Conservation (phyloP, 2,329 filamentous ascomycete species). For the Thielaviopsis populi region DNA sequence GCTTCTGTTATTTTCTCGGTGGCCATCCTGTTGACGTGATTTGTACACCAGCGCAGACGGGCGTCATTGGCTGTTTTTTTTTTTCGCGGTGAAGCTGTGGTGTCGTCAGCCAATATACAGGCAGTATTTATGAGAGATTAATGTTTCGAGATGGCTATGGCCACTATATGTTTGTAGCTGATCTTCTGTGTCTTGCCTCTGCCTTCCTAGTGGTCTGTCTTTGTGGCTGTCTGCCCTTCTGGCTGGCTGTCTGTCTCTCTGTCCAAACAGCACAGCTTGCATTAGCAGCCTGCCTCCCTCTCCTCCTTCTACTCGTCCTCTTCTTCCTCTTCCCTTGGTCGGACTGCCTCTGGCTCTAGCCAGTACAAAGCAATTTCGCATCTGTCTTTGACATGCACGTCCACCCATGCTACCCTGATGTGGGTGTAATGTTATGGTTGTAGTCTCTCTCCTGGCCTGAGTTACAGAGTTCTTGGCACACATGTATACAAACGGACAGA, state of each 20-base stretch:
- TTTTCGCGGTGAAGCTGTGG: background rate
- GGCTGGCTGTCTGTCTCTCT: background rate
- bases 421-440: background rate
- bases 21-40: background rate
- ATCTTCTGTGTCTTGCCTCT: background rate
- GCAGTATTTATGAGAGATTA: no score
- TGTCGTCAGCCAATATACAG: background rate
- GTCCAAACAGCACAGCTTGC: background rate
- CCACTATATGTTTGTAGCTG: no score
- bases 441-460: background rate
- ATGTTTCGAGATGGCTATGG: no score
- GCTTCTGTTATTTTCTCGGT: background rate
- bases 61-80: background rate
- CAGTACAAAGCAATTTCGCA: background rate
- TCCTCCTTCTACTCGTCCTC: no score
- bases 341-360: background rate
- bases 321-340: no score
- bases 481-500: background rate
- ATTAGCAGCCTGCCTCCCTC: background rate
- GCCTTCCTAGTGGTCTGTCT: background rate
- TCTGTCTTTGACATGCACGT: background rate
- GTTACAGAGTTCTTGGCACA: background rate
- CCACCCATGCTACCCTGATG: background rate
- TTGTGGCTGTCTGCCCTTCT: background rate
- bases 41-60: background rate